Evolutionary conservation across 192 early-diverging fungal species (phyloP), one percentile per base, ranked within the genome.

Genomic region (Geranomyces michiganensis): DNA sequence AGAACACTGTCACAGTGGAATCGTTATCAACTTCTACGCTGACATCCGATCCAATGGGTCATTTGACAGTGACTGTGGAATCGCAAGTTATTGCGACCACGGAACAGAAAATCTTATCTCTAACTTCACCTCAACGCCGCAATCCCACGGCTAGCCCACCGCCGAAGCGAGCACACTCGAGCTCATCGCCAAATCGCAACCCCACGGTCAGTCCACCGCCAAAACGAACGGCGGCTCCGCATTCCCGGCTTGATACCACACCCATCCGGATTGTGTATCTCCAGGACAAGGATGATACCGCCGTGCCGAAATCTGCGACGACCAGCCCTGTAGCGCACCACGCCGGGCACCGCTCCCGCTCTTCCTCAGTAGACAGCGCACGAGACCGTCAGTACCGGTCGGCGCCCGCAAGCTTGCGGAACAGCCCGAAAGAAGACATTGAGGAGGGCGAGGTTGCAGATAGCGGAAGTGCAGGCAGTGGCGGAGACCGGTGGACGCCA

Each of bases 391-490:
- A 17, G 14, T 24, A 33, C 9, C 53, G 66, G 4, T 64, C 62
- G 7, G 62, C 62, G 8, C 62, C 62, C 6, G 62, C 62, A 9
- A 45, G 41, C 43, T 17, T 45, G 15, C 62, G 62, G 21, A 64
- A 64, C 62, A 64, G 62, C 22, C 62, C 62, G 2, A 64, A 64
- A 22, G 66, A 67, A 46, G 47, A 51, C 19, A 67, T 67, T 31
- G 66, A 67, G 53, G 66, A 67, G 32, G 66, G 66, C 15, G 66
- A 67, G 51, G 66, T 67, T 15, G 53, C 66, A 7, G 66, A 67
- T 32, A 31, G 9, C 8, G 29, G 17, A 19, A 33, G 29, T 29
- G 17, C 5, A 19, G 31, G 58, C 58, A 60, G 31, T 41, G 36
- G 36, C 10, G 19, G n/a, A 9, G 51, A 53, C 24, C 51, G 51